phyloP scores from a whole-genome alignment of 2,329 filamentous ascomycete genomes.

The Atkinsonella hypoxylon region DNA sequence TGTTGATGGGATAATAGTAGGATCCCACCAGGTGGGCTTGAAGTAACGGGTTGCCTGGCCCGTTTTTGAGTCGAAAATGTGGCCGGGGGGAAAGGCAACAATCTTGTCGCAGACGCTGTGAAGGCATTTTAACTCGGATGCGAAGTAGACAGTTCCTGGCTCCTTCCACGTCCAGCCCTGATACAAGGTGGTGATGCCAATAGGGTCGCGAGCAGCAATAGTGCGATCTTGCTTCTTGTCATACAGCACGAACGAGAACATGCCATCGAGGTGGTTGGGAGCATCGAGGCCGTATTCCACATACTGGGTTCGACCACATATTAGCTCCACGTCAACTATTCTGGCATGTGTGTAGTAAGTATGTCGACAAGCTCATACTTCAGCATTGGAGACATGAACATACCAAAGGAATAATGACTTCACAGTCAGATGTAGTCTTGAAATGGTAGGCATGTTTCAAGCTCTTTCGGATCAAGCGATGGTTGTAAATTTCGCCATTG shows the following conservation, averaged over 20 bases:
- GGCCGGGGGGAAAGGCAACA: constrained; percentile 84
- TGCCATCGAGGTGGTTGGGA: constrained; percentile 89
- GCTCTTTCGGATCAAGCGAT: constrained; percentile 82
- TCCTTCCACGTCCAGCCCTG: constrained; percentile 80
- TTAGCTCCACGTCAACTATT: not conserved
- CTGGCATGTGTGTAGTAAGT: not conserved
- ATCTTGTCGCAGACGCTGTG: constrained; percentile 93
- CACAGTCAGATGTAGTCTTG: constrained; percentile 97
- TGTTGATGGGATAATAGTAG: constrained; percentile 60
- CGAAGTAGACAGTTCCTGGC: constrained; percentile 83
- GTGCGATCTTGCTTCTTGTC: constrained; percentile 90
- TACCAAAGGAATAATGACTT: constrained; percentile 96
- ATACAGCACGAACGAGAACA: constrained; percentile 99
- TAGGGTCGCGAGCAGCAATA: constrained; percentile 88
- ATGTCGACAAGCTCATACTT: not conserved
- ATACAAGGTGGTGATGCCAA: constrained; percentile 95
- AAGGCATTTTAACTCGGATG: constrained; percentile 90
- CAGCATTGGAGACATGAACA: constrained; percentile 18
- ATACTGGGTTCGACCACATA: constrained; percentile 45
- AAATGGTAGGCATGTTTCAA: constrained; percentile 82
- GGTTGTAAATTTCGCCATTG: constrained; percentile 99
- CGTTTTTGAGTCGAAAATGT: constrained; percentile 91
- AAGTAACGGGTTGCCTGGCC: constrained; percentile 79
- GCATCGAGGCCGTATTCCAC: constrained; percentile 85
- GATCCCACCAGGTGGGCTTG: constrained; percentile 86